Evolutionary conservation across 2,329 filamentous ascomycete genomes (phyloP), one percentile per base, ranked within the genome.

Genomic region (Xylariales sp.): DNA sequence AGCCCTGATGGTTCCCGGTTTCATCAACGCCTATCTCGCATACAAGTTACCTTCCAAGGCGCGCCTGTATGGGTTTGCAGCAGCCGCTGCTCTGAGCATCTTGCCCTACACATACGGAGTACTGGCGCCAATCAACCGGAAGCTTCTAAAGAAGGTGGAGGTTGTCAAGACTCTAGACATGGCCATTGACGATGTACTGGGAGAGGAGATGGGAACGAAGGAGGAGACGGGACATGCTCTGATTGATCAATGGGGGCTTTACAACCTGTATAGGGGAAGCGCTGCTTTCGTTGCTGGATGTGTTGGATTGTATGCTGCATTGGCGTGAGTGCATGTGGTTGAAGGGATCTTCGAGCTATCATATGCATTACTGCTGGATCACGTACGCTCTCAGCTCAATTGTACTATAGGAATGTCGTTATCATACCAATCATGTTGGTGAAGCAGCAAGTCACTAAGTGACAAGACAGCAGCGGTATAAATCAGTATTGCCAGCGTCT

Each of bases 221-320:
- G 5, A 21, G 19, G 45, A 44, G 24, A 45, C 37, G 12, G 45
- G 42, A 3, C 45, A 45, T 25, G 42, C 42, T 3, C 25, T 47
- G 24, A 39, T 47, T 20, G 45, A 45, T 28, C 18, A 86, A 84
- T 5, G 66, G 63, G 1, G 72, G 66, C 0, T 78, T 76, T 14
- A 87, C 63, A 38, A 87, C 80, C 60, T 86, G 79, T 82, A 86
- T 85, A 65, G 54, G 76, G 49, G 70, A 66, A 5, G 70, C 31
- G 8, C 47, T 64, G 29, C 74, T 69, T 21, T 79, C 68, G 45
- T 42, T 38, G 41, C 44, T 32, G 18, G 55, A 48, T 18, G 63
- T 53, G 22, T 63, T 60, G 20, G 69, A 60, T 40, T 66, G 64
- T 52, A 73, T 62, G 31, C 87, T 71, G 48, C 82, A 80, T 70